These are phyloP conservation scores for Rhynchosporium secalis DNA, from an alignment of 2,329 filamentous ascomycete species.

Conservation along the genomic window DNA sequence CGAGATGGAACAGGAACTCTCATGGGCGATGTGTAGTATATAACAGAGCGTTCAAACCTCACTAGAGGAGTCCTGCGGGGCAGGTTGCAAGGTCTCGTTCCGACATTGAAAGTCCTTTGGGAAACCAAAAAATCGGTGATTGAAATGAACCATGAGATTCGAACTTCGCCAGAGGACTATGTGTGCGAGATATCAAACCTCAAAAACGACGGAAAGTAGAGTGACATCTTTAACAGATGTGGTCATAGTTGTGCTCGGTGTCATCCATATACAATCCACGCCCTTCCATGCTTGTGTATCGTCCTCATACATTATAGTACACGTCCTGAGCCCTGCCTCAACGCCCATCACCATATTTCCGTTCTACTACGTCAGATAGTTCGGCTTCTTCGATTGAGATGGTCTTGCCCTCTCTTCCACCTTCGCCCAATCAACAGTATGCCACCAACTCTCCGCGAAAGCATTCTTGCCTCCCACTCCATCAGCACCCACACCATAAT, in stretches of 20 bases:
- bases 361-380: slow-evolving; percentile 29
- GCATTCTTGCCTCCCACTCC: slow-evolving; percentile 71
- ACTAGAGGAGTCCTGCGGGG: not conserved
- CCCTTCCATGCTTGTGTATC: slow-evolving; percentile 11
- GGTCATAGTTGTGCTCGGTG: not conserved
- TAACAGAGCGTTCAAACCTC: not conserved
- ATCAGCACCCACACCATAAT: slow-evolving; percentile 62
- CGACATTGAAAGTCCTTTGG: no score
- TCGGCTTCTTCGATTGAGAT: not conserved
- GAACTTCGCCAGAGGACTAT: no score
- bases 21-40: not conserved
- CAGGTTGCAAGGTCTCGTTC: not conserved
- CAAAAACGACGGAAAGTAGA: not conserved
- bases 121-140: no score
- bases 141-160: no score
- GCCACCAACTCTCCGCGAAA: slow-evolving; percentile 84
- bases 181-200: not conserved
- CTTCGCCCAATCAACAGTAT: slow-evolving; percentile 78
- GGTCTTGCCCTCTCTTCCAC: slow-evolving; percentile 50
- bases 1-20: not conserved
- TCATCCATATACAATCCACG: slow-evolving; percentile 6
- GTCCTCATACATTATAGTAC: slow-evolving; percentile 35
- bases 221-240: not conserved
- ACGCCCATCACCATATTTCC: slow-evolving; percentile 22
- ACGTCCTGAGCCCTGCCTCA: slow-evolving; percentile 22